Base-by-base conservation (phyloP, 2,329 filamentous ascomycete species). In the Alternaria sp. region DNA sequence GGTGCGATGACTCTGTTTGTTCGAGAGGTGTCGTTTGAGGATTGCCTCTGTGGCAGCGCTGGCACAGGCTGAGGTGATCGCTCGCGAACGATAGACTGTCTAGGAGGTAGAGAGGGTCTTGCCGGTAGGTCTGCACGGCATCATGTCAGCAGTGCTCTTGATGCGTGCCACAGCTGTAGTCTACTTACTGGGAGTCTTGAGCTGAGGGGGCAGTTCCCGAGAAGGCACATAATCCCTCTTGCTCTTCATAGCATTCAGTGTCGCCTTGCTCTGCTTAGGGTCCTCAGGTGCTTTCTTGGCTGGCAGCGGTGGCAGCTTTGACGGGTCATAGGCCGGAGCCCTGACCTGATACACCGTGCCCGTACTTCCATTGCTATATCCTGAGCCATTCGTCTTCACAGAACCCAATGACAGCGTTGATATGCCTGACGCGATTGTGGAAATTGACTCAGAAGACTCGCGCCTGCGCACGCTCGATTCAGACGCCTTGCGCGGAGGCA, bases 311-410 rank as follows among this genome's bases (percentile, higher is more conserved):
- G 88, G 88, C 10, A 89, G 76, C 40, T 83, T 82, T 13, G 83
- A 76, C 52, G 86, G 84, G 63, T 87, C 86, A 78, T 85, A 90
- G 50, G 84, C 83, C 10, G 88, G 88, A 6, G 87, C 86, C 69
- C 84, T 83, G 51, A 86, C 77, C 46, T 81, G 78, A 61, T 78
- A 76, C 23, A 76, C 52, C 15, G 73, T 66, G 19, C 74, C 77
- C 65, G 76, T 61, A 28, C 57, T 63, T 71, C 75, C 60, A 51
- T 77, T 77, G n/a, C 72, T 77, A 56, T 70, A 66, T 26, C 75
- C 80, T 25, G 77, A 77, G 23, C 61, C 68, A 36, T 77, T 81
- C 23, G 82, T 79, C 54, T 81, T 82, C 40, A 81, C 81, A 2
- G 86, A 86, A 9, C 80, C 77, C 52, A 82, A 82, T 12, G 86